These are phyloP conservation scores for Bryum argenteum DNA, from an alignment of 225 moss, liverwort and hornwort species.

Conservation along the genomic window DNA sequence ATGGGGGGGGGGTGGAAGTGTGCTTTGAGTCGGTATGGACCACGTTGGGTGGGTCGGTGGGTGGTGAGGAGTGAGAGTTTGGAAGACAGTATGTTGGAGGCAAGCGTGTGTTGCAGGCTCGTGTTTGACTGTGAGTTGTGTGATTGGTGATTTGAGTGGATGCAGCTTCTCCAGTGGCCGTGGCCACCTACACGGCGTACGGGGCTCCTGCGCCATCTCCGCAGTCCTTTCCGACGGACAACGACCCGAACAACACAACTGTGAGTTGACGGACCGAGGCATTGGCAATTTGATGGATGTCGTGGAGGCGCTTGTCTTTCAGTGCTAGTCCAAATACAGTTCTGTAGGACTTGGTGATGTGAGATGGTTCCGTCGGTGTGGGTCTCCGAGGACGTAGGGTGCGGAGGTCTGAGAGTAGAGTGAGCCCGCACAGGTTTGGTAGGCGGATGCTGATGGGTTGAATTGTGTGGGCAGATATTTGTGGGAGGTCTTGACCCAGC, in stretches of 20 bases:
- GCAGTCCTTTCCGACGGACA: slow-evolving; percentile 86
- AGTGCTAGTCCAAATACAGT: not conserved
- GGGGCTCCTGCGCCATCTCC: slow-evolving; percentile 77
- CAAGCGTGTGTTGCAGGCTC: not conserved
- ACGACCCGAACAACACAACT: slow-evolving; percentile 98
- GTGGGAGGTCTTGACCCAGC: slow-evolving; percentile 97
- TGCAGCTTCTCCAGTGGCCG: slow-evolving; percentile 71
- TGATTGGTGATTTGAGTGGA: slow-evolving; percentile 39
- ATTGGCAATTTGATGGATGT: not conserved
- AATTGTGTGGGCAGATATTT: slow-evolving; percentile 69
- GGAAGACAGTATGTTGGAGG: not conserved
- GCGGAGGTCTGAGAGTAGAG: no score
- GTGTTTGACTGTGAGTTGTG: slow-evolving; percentile 28
- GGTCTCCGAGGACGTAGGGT: not conserved
- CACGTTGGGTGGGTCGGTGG: slow-evolving; percentile 13
- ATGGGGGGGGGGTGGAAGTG: not conserved
- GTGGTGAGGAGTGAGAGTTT: not conserved
- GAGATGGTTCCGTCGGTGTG: not conserved
- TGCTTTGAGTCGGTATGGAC: not conserved
- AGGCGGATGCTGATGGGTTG: not conserved
- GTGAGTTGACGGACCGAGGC: slow-evolving; percentile 49
- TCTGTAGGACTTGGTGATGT: not conserved
- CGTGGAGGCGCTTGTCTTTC: not conserved
- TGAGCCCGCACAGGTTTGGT: not conserved
- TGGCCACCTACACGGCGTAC: slow-evolving; percentile 79